Evolutionary conservation across 2,329 filamentous ascomycete species (phyloP).

Genomic region (Sclerotinia spermophila): DNA sequence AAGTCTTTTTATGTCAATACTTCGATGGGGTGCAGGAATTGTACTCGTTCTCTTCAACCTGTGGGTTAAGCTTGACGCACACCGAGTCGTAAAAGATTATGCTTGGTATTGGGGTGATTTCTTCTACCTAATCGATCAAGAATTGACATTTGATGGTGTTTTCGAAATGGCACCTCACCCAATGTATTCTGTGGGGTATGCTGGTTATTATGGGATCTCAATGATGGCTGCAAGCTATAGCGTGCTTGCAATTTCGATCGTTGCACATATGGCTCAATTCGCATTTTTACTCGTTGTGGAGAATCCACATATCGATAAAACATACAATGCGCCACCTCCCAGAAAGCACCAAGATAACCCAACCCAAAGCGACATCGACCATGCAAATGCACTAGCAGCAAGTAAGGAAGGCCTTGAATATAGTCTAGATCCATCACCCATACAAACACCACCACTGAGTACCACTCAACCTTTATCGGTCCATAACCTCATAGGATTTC

Average conservation of each 20-base stretch:
- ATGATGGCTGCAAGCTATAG: conserved; percentile 98
- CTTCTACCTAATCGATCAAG: conserved; percentile 97
- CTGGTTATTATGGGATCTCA: conserved; percentile 96
- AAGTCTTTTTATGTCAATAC: conserved; percentile 60
- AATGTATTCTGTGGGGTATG: conserved; percentile 98
- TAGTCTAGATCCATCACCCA: conserved; percentile 18
- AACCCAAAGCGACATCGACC: conserved; percentile 36
- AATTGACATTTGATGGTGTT: conserved; percentile 95
- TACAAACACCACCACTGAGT: conserved; percentile 33
- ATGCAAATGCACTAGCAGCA: conserved; percentile 37
- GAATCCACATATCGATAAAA: conserved; percentile 97
- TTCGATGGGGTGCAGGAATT: conserved; percentile 77
- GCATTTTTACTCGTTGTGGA: conserved; percentile 88
- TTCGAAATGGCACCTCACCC: conserved; percentile 99
- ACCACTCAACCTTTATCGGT: conserved; percentile 60
- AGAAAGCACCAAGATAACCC: conserved; percentile 46
- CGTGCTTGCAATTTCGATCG: conserved; percentile 92
- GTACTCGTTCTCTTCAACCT: conserved; percentile 87
- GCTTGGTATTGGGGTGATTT: conserved; percentile 99
- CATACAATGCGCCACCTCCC: conserved; percentile 85
- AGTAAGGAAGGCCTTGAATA: conserved; percentile 38
- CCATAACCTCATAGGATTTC: conserved; percentile 77
- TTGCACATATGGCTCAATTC: conserved; percentile 92
- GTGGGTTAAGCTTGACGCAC: conserved; percentile 97
- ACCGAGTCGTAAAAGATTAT: conserved; percentile 97